These are phyloP conservation scores for Prinsepia uniflora DNA, from an alignment of 306 rosid genomes.

Conservation along the genomic window DNA sequence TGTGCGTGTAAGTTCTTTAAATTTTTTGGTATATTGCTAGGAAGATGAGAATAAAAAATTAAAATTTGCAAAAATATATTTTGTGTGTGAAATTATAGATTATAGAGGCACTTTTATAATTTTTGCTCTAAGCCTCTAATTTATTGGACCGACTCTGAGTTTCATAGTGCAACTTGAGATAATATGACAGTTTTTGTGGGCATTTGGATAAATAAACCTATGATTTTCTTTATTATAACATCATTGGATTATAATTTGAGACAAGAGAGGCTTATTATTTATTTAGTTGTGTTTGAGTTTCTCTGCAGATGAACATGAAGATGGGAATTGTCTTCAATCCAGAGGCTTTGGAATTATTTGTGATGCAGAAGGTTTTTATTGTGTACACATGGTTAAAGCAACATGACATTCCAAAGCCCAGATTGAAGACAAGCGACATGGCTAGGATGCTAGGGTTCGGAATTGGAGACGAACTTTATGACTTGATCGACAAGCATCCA, in stretches of 20 bases:
- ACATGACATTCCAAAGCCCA: conserved; percentile 72
- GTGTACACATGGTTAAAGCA: conserved; percentile 84
- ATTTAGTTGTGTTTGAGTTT: conserved; percentile 8
- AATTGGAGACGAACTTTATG: conserved; percentile 76
- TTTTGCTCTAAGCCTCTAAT: too few species aligned
- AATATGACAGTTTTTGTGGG: too few species aligned
- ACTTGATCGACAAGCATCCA: conserved; percentile 63
- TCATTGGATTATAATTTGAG: not conserved
- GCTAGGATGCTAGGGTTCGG: conserved; percentile 98
- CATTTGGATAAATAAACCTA: too few species aligned
- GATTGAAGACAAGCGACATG: conserved; percentile 72
- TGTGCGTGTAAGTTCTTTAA: too few species aligned
- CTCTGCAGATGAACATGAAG: conserved; percentile 74
- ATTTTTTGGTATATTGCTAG: too few species aligned
- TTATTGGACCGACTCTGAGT: too few species aligned
- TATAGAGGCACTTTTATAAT: too few species aligned
- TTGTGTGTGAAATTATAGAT: too few species aligned
- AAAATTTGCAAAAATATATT: too few species aligned
- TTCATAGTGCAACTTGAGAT: too few species aligned
- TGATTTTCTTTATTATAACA: not conserved
- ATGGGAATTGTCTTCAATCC: conserved; percentile 96
- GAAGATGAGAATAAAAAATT: too few species aligned
- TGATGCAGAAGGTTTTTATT: conserved; percentile 74
- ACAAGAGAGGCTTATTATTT: not conserved
- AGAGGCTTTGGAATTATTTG: conserved; percentile 81